Conservation (phyloP, 2,329 filamentous ascomycete genomes). For the Diaporthe citri region DNA sequence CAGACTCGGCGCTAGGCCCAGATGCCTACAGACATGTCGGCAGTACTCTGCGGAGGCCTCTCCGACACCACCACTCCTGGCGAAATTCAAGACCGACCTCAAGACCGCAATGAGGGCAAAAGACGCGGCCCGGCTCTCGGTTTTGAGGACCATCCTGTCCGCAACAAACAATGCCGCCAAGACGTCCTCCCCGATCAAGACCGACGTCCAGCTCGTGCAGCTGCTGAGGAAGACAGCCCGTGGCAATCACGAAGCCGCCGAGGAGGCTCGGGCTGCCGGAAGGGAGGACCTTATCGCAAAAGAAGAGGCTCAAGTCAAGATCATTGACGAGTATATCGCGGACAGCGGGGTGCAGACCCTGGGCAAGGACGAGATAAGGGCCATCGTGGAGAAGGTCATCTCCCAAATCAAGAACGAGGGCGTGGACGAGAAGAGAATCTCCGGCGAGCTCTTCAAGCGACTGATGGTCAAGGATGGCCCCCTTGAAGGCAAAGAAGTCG, state of each 20-base stretch:
- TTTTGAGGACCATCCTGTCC: constrained; percentile 77
- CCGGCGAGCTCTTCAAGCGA: constrained; percentile 75
- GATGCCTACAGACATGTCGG: constrained; percentile 43
- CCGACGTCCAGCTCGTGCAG: constrained; percentile 76
- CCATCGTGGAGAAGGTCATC: constrained; percentile 64
- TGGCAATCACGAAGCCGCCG: constrained; percentile 68
- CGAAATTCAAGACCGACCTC: constrained; percentile 70
- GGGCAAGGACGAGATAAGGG: constrained; percentile 68
- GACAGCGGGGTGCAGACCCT: constrained; percentile 71
- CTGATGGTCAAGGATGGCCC: constrained; percentile 63
- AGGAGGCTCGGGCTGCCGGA: constrained; percentile 73
- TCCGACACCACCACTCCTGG: constrained; percentile 57
- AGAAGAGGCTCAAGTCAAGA: constrained; percentile 73
- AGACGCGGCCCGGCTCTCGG: constrained; percentile 73
- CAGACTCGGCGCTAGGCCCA: constrained; percentile 24
- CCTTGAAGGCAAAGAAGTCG: constrained; percentile 73
- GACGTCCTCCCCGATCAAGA: constrained; percentile 71
- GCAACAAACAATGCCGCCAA: constrained; percentile 82
- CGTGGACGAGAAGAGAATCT: constrained; percentile 57
- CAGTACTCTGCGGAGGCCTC: constrained; percentile 51
- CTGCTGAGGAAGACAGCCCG: constrained; percentile 75
- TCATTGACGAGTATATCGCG: constrained; percentile 75
- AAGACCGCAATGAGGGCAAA: constrained; percentile 76
- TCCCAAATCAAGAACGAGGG: constrained; percentile 63
- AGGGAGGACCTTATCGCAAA: constrained; percentile 78